Base-by-base conservation (phyloP, 75 land plant genomes). In the Picea sitchensis region DNA sequence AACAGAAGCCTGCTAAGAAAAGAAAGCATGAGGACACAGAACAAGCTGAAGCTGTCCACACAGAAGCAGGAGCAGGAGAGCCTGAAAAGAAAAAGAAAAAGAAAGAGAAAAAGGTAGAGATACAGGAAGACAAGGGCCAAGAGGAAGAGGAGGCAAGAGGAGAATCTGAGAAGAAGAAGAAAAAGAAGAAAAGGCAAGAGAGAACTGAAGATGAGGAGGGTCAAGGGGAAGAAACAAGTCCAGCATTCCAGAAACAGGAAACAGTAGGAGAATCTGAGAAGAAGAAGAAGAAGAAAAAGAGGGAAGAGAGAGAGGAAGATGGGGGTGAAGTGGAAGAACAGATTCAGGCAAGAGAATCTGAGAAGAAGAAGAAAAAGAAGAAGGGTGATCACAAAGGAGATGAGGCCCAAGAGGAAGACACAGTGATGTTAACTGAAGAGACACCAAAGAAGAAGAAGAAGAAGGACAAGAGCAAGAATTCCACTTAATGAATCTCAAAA, bases 371-470 rank as follows among this genome's bases (percentile, higher is more conserved):
- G 51, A 68, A n/a, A 56, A 51, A 51, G 59, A 58, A 72, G 81
- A 79, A 47, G 82, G 75, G 31, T 59, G 44, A 20, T 79, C 82
- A 65, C 30, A 77, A 78, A 58, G 61, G 84, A 6, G 78, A 6
- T 12, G 79, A 41, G 61, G 81, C 58, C 0, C 88, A 82, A 58
- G 80, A 63, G 34, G 86, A 91, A 56, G 79, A 61, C 57, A 85
- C 77, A 44, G 82, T 78, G 17, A 77, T 17, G 11, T 77, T 65
- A 9, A 64, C 59, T 20, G 69, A 79, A 26, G 81, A 83, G 26
- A 84, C 75, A 73, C 81, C 77, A 56, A 77, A 82, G 77, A 83
- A 88, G 82, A 88, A 89, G 83, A 90, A 90, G 74, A 80, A 88
- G 80, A 86, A 84, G 80, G 81, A 86, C 61, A 31, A 68, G 72